phyloP scores from a whole-genome alignment of 139 green algal genomes.

The Chlorella sp. region DNA sequence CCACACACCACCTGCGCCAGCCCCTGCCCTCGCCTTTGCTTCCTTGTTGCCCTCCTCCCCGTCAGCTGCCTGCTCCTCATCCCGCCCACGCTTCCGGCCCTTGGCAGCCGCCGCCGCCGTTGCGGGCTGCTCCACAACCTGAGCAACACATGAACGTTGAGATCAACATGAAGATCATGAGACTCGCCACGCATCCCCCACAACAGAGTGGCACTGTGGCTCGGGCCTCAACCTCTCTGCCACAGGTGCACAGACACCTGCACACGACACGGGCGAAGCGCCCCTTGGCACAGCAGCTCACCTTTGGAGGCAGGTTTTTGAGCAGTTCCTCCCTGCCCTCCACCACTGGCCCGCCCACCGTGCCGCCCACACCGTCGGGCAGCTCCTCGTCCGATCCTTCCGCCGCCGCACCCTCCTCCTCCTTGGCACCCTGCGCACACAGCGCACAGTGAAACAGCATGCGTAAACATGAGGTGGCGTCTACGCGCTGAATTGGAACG shows the following conservation, averaged over 20 bases:
- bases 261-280: no score
- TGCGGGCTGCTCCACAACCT: no score
- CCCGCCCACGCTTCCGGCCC: background rate
- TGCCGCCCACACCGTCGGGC: constrained; percentile 16
- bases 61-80: background rate
- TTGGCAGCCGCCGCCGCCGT: no score
- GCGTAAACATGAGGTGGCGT: no score
- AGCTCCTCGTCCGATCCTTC: constrained; percentile 12
- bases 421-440: background rate
- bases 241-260: no score
- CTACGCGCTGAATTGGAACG: no score
- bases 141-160: background rate
- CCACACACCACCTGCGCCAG: no score
- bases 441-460: no score
- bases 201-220: no score
- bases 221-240: no score
- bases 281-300: no score
- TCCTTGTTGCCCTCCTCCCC: background rate
- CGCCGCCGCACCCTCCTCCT: background rate
- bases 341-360: constrained; percentile 1
- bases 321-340: background rate
- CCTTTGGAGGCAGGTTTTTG: background rate
- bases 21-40: background rate
- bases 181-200: background rate
- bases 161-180: background rate